Evolutionary conservation across 2,329 filamentous ascomycete species (phyloP), one percentile per base, ranked within the genome.

Genomic region (Talaromyces pinophilus): DNA sequence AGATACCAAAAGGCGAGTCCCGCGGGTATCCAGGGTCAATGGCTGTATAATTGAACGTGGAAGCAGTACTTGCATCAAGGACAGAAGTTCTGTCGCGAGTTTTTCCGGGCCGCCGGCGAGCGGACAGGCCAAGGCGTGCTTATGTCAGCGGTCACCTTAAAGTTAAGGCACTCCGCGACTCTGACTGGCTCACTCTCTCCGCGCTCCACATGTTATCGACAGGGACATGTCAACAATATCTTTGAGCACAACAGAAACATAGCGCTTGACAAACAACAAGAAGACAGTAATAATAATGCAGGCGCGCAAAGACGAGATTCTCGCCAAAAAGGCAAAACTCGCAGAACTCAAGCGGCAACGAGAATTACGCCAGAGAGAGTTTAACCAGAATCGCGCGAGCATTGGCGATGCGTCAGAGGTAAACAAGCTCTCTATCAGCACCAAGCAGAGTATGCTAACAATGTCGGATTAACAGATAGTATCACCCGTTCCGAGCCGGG

Each of bases 271-370:
- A 11, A n/a, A 33, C 5, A 15, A 15, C 3, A 7, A 55, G 48
- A 13, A 42, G 17, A 35, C 50, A 55, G 3, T 13, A 61, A 59
- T 33, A 38, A 72, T 72, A 33, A 77, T 78, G 82, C 90, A 88
- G 78, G 83, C 93, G 85, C 90, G 93, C 74, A 91, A 92, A 83
- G 93, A 97, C 84, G 95, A 99, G 84, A 97, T 99, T 72, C 84
- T 95, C 73, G 93, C 93, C 72, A 99, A 99, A 83, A 94, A 92
- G 84, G 94, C 93, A 69, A 97, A 95, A 84, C 92, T 99, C 74
- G 93, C 92, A 60, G 95, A 98, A 85, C 86, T 99, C 71, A 97
- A 97, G 83, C 88, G 92, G 69, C 93, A 97, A 82, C 88, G 95
- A 73, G 93, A 96, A 78, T 82, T 94, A 72, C 87, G 93, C 67